A percentile compares a stretch with the other conserved stretches of the same genome.
Evolutionary conservation across 768 basidiomycete genomes (phyloP).

Genomic region (Leccinellum luteum): DNA sequence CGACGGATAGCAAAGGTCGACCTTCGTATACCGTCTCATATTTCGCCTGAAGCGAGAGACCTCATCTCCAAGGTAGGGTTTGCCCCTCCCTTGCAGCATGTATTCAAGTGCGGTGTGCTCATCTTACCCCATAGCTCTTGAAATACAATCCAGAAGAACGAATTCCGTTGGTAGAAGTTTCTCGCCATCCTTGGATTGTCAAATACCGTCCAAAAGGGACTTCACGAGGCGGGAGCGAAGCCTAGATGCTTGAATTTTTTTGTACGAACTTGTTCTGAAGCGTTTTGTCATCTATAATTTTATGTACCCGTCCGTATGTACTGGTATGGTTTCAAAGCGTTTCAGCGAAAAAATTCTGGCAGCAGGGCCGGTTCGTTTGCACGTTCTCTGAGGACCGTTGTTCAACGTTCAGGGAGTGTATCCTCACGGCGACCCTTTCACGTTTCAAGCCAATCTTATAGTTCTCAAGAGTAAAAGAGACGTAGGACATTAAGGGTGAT

Average conservation of each 20-base stretch:
- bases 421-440: not conserved
- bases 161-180: conserved; percentile 69
- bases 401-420: not conserved
- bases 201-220: conserved; percentile 56
- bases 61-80: conserved; percentile 41
- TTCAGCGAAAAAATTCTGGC: not conserved
- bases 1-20: conserved; percentile 87
- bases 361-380: not conserved
- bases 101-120: conserved; percentile 9
- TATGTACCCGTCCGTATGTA: conserved; percentile 14
- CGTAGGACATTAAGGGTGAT: conserved; percentile 13
- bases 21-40: conserved; percentile 45
- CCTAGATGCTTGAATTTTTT: conserved; percentile 5
- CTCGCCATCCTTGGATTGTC: conserved; percentile 84
- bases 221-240: conserved; percentile 28
- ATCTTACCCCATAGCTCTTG: conserved; percentile 57
- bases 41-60: conserved; percentile 44
- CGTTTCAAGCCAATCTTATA: not conserved
- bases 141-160: conserved; percentile 78
- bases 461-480: no score
- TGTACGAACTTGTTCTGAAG: not conserved
- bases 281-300: not conserved
- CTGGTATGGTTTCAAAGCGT: conserved; percentile 1
- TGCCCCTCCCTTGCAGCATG: not conserved
- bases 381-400: no score